Base-by-base conservation (phyloP, 306 rosid species). In the Psophocarpus tetragonolobus region DNA sequence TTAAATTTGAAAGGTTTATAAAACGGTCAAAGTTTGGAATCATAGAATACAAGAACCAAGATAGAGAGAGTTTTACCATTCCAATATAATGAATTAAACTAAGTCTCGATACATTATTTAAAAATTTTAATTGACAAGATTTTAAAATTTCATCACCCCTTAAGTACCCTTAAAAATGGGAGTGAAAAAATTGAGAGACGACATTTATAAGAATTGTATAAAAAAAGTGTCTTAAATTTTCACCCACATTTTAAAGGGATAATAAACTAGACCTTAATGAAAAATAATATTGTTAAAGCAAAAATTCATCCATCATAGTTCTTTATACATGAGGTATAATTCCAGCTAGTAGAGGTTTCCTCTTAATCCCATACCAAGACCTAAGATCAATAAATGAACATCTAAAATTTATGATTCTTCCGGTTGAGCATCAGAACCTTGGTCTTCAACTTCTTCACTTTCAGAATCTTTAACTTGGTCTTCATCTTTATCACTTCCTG, bases 401-500 rank as follows among this genome's bases (percentile, higher is more conserved):
- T n/a, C 44, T 45, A 39, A 54, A 36, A 84, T 57, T 68, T 82
- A 85, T 58, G 80, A 70, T 63, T 77, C 82, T 80, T 84, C 76
- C 32, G 1, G 35, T 66, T 73, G 84, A 71, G 61, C 73, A 39
- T 74, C 80, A 26, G 21, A 6, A 36, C 24, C 56, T 41, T 77
- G 71, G 30, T 65, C 74, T 76, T 90, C 90, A 45, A 70, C 88
- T 67, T 72, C 87, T 68, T 82, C 85, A 80, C 45, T 80, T 61
- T 26, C 87, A 87, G 87, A 68, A 80, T 86, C 86, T 26, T 72
- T 63, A n/a, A 48, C 61, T 41, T 77, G 61, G 24, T 68, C 76
- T 75, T 91, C 90, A 39, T 76, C 88, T 68, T 83, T 69, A 66
- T 82, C 85, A 78, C 51, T 81, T 56, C 29, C 88, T 85, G 87